Percentiles rank a stretch among this genome's conserved stretches.
phyloP scores from a whole-genome alignment of 2,329 filamentous ascomycete species.

The Coniella lustricola region DNA sequence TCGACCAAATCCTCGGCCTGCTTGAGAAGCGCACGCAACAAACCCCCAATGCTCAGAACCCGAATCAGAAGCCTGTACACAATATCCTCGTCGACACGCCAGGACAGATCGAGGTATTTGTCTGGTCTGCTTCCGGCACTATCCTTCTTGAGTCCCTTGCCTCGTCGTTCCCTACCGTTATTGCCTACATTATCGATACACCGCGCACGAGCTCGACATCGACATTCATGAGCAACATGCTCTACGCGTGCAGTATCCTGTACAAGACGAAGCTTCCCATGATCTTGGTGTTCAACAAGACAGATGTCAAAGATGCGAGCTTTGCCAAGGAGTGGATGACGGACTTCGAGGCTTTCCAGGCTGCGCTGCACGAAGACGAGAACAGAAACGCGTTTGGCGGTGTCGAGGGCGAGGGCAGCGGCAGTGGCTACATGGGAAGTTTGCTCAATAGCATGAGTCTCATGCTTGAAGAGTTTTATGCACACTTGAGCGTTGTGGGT shows the following conservation, averaged over 20 bases:
- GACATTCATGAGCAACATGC: slow-evolving; percentile 99
- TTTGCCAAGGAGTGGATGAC: slow-evolving; percentile 99
- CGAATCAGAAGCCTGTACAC: slow-evolving; percentile 58
- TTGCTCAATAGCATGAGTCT: slow-evolving; percentile 96
- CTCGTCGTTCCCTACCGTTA: slow-evolving; percentile 90
- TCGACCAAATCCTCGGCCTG: slow-evolving; percentile 85
- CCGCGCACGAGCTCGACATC: slow-evolving; percentile 86
- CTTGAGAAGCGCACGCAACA: slow-evolving; percentile 84
- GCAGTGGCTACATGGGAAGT: slow-evolving; percentile 93
- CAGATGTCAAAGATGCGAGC: slow-evolving; percentile 81
- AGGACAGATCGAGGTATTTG: slow-evolving; percentile 97
- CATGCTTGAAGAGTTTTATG: slow-evolving; percentile 96
- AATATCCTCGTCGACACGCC: slow-evolving; percentile 93
- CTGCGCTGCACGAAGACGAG: slow-evolving; percentile 74
- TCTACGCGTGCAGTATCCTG: slow-evolving; percentile 95
- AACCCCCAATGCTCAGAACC: slow-evolving; percentile 49
- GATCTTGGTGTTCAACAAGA: slow-evolving; percentile 99
- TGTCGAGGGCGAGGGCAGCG: slow-evolving; percentile 59
- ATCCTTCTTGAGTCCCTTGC: slow-evolving; percentile 91
- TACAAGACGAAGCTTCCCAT: slow-evolving; percentile 99
- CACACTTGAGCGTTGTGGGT: slow-evolving; percentile 84
- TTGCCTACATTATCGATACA: slow-evolving; percentile 96
- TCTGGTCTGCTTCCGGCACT: slow-evolving; percentile 92
- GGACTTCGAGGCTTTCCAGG: slow-evolving; percentile 93
- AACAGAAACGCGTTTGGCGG: slow-evolving; percentile 69